Base-by-base conservation (phyloP, 306 rosid genomes). In the Quercus cerris region DNA sequence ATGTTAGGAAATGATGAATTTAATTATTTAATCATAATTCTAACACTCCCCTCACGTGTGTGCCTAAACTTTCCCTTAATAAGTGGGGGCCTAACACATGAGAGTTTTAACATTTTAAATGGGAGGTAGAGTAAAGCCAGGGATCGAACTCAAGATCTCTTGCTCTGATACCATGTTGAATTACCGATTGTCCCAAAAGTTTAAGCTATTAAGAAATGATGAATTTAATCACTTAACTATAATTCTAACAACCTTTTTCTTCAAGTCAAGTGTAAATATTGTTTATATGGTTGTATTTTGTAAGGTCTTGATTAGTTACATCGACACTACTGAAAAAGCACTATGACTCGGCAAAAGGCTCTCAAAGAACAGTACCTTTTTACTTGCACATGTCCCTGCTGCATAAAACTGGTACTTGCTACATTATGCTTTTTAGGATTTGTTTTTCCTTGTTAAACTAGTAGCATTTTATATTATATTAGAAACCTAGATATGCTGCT, bases 271-370 rank as follows among this genome's bases (percentile, higher is more conserved):
- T 77, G 83, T 62, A 77, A 76, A 38, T 61, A 35, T 33, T 77
- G 52, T 55, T 35, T 9, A 20, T 9, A n/a, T 85, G 84, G 80
- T 64, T 85, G 30, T 57, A 51, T 58, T 62, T 87, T 74, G 46
- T 31, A 76, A 94, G 99, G 94, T 95, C 38, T 72, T 80, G 71
- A 95, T 95, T 82, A 93, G 97, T 89, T 95, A 93, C 74, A 90
- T 95, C 33, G 99, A 95, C 79, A 93, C 95, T 71, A 89, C 97
- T 75, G 95, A 93, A 85, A 93, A 85, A 91, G 95, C 85, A 95
- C 96, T 28, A 82, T 79, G 88, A 86, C 95, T 64, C 95, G 98
- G 80, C 97, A 90, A 78, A 91, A 89, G 87, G 88, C 90, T 76
- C 90, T 94, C 61, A 91, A 84, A 83, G 95, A 94, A 74, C 96